A percentile compares a stretch with the other conserved stretches of the same genome.
Conservation (phyloP, 257 asterid genomes). For the Euphrasia confusa region DNA sequence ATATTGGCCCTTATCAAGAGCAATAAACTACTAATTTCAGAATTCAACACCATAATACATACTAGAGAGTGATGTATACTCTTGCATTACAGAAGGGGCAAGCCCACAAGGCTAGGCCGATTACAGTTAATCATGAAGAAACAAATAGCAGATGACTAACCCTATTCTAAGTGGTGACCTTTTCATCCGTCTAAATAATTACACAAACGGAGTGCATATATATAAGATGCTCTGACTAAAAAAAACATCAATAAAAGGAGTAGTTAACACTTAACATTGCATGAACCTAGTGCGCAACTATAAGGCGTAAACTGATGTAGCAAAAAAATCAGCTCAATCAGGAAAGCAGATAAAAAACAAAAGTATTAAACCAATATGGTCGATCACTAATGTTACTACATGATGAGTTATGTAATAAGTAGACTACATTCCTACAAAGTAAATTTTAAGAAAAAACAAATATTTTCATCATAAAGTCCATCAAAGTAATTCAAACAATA, state of each 20-base stretch:
- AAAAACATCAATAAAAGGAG: neutral
- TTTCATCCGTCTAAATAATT: constrained; percentile 3
- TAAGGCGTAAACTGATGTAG: neutral
- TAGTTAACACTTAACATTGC: neutral
- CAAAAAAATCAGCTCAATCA: constrained; percentile 11
- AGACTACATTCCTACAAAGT: constrained; percentile 3
- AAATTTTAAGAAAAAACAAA: too few relatives aligned
- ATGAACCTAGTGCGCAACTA: constrained; percentile 4
- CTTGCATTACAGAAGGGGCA: neutral
- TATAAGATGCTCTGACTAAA: neutral
- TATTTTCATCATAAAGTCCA: neutral
- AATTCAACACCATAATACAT: constrained; percentile 7
- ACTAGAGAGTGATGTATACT: neutral
- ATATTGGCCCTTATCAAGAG: neutral
- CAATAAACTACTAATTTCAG: neutral
- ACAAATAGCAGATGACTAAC: neutral
- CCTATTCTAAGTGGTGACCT: neutral
- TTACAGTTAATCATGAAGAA: constrained; percentile 12
- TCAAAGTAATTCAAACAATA: neutral
- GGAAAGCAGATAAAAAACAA: neutral
- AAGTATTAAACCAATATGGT: constrained; percentile 6
- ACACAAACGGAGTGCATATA: neutral
- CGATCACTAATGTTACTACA: neutral
- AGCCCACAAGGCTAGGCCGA: neutral
- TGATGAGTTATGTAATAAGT: constrained; percentile 8